Conservation (phyloP, 2,329 filamentous ascomycete species). For the Teratosphaeria destructans region DNA sequence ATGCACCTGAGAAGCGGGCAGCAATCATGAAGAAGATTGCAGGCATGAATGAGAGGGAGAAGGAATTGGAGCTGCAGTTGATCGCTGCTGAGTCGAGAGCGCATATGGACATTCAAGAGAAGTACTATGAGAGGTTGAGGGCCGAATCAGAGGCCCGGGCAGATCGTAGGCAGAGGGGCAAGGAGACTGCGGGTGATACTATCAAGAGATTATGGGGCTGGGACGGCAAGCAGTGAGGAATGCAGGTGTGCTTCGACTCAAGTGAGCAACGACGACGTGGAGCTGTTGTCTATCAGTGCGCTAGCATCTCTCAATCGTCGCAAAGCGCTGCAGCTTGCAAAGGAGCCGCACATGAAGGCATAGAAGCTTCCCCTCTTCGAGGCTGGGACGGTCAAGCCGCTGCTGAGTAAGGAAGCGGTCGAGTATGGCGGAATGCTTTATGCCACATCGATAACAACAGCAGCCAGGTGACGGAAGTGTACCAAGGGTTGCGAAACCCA, state of each 20-base stretch:
- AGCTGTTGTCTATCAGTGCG: not conserved
- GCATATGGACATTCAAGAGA: conserved; percentile 48
- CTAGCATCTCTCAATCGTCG: not conserved
- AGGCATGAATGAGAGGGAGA: conserved; percentile 38
- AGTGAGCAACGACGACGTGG: not conserved
- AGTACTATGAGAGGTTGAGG: conserved; percentile 46
- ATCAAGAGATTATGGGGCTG: conserved; percentile 26
- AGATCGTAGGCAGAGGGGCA: conserved; percentile 47
- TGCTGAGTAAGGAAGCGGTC: not conserved
- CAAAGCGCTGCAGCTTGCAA: not conserved
- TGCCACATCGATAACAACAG: not conserved
- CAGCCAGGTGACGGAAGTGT: conserved; percentile 20
- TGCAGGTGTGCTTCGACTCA: not conserved
- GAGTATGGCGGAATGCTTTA: not conserved
- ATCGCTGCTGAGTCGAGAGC: conserved; percentile 52
- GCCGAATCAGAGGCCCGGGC: conserved; percentile 46
- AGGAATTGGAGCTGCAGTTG: conserved; percentile 53
- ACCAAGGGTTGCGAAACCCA: conserved; percentile 40
- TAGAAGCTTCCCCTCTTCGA: too few relatives aligned
- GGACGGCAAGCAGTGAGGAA: conserved; percentile 6
- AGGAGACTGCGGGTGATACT: conserved; percentile 34
- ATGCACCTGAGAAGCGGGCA: conserved; percentile 45
- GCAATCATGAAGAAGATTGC: conserved; percentile 40
- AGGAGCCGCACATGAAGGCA: too few relatives aligned
- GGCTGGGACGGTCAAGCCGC: too few relatives aligned